Conservation (phyloP, 352 stramenopile genomes). For the Phytophthora syringae region DNA sequence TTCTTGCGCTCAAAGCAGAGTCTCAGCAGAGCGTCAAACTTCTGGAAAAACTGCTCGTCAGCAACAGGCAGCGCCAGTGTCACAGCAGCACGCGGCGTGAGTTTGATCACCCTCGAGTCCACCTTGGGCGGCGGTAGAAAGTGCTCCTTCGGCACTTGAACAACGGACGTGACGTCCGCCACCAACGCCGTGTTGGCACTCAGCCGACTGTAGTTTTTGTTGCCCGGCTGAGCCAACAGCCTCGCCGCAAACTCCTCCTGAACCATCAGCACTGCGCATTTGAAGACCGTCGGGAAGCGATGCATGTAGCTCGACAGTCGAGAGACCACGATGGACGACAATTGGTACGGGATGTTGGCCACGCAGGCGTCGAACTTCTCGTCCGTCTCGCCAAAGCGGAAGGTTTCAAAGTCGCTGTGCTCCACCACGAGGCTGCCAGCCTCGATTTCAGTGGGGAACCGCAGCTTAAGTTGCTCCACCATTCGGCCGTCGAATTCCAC, state of each 20-base stretch:
- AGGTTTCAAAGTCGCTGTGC: conserved; percentile 54
- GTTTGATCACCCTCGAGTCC: conserved; percentile 84
- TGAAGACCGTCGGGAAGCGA: conserved; percentile 54
- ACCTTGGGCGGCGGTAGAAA: conserved; percentile 87
- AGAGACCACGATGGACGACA: conserved; percentile 85
- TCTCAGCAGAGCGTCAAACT: conserved; percentile 79
- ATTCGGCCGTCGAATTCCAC: conserved; percentile 85
- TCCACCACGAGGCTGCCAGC: conserved; percentile 40
- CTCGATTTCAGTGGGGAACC: conserved; percentile 48
- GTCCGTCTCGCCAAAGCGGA: conserved; percentile 30
- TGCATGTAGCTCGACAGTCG: conserved; percentile 79
- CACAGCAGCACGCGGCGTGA: conserved; percentile 36
- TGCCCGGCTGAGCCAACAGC: conserved; percentile 72
- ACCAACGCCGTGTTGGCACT: conserved; percentile 83
- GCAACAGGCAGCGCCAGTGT: conserved; percentile 25
- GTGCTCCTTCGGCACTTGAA: conserved; percentile 59
- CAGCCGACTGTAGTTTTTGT: conserved; percentile 83
- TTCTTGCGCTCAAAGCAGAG: conserved; percentile 87
- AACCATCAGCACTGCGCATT: conserved; percentile 78
- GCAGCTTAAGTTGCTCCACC: conserved; percentile 69
- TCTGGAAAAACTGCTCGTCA: conserved; percentile 68
- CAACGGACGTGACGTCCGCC: conserved; percentile 65
- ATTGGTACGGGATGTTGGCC: conserved; percentile 89
- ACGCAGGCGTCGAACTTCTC: conserved; percentile 72
- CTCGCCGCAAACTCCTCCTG: conserved; percentile 87